Evolutionary conservation across 2,329 filamentous ascomycete species (phyloP), one percentile per base, ranked within the genome.

Genomic region (Tolypocladium paradoxum): DNA sequence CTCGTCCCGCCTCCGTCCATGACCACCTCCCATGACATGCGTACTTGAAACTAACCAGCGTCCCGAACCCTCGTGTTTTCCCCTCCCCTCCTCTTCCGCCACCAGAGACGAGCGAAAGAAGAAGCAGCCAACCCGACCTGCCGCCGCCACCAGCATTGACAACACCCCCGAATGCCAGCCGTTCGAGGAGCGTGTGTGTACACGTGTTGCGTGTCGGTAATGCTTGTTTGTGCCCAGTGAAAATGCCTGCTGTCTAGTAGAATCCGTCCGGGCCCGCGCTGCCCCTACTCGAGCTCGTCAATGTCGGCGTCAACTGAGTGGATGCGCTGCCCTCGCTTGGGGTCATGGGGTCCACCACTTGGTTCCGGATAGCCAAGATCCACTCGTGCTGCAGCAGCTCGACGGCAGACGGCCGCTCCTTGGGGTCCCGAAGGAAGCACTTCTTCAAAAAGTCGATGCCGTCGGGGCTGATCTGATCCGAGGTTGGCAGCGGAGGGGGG

Each of bases 351-450:
- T 85, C 82, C 33, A 85, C 81, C 8, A 85, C 81, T 62, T 83
- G 78, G 59, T 75, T 82, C 58, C 82, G 76, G 55, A 85, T 85
- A 36, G 74, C 76, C 74, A 83, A 79, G 59, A 86, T 85, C 93
- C 93, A 99, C 65, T 95, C 90, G 68, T 97, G 91, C 69, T 96
- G 90, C 53, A 99, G 76, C 55, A 99, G 73, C 68, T 97, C 93
- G 1, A 91, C 84, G 1, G 93, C 92, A 34, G 85, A 88, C 20
- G 88, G 84, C 55, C 93, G 77, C 65, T 84, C 84, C 57, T 77
- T 78, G 2, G 93, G 90, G 68, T 97, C 90, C 22, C 88, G 81
- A 55, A 88, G 79, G 64, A 99, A 97, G 74, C 92, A 97, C 58
- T 81, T 83, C 62, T 82, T 82, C 59, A 99, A 70, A 65, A 99